phyloP scores from a whole-genome alignment of 2,329 filamentous ascomycete species.

The Aureobasidium leucospermi region DNA sequence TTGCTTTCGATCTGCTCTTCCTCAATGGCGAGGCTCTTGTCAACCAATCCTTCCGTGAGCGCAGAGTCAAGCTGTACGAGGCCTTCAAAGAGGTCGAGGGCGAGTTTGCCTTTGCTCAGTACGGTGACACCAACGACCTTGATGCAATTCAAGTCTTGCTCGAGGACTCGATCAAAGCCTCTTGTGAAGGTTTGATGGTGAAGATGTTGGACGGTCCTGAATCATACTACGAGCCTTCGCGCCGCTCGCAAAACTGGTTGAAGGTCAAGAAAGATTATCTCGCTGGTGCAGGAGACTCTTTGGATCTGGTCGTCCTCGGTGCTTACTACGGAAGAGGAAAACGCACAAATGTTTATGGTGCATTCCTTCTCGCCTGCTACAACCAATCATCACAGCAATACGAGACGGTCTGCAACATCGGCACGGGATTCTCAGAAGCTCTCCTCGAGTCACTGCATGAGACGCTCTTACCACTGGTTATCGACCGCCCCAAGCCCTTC shows the following conservation, averaged over 20 bases:
- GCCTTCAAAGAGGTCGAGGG: constrained; percentile 76
- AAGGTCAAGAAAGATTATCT: constrained; percentile 99
- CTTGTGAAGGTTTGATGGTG: constrained; percentile 96
- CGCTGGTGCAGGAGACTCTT: constrained; percentile 83
- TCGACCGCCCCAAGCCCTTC: constrained; percentile 88
- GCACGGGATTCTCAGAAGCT: constrained; percentile 93
- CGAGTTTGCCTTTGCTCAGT: constrained; percentile 84
- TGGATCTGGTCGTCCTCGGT: constrained; percentile 91
- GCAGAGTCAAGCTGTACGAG: constrained; percentile 64
- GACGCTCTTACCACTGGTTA: constrained; percentile 67
- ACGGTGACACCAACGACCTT: constrained; percentile 77
- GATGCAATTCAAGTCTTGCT: constrained; percentile 90
- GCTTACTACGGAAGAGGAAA: constrained; percentile 94
- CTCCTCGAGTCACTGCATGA: constrained; percentile 80
- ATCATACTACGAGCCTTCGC: constrained; percentile 92
- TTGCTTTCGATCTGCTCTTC: constrained; percentile 91
- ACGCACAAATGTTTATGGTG: constrained; percentile 89
- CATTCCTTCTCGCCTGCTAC: constrained; percentile 91
- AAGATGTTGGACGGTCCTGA: constrained; percentile 96
- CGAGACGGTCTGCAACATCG: constrained; percentile 97
- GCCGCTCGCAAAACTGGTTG: constrained; percentile 95
- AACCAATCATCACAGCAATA: constrained; percentile 73
- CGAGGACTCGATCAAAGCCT: constrained; percentile 91
- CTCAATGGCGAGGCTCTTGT: constrained; percentile 86
- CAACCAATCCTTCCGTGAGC: constrained; percentile 76